Percentiles rank a stretch among this genome's conserved stretches.
phyloP scores from a whole-genome alignment of 2,329 filamentous ascomycete genomes.

The Beauveria australis region DNA sequence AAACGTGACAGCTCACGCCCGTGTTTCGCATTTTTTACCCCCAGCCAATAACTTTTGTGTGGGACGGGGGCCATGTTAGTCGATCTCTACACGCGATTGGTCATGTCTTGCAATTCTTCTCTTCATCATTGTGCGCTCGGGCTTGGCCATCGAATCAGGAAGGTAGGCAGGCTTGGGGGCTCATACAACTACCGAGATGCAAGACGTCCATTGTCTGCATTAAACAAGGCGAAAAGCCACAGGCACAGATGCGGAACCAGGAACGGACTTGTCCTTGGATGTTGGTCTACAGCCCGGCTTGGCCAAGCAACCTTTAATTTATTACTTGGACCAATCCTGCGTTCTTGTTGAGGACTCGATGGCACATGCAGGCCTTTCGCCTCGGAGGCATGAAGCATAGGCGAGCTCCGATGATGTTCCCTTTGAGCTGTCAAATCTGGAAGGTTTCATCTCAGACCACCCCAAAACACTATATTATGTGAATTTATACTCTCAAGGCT shows the following conservation, averaged over 20 bases:
- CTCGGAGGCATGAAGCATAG: too few relatives aligned
- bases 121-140: too few relatives aligned
- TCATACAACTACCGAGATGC: background rate
- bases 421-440: too few relatives aligned
- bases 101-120: background rate
- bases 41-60: background rate
- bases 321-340: too few relatives aligned
- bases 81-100: background rate
- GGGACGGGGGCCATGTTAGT: background rate
- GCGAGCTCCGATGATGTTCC: too few relatives aligned
- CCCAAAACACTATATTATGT: too few relatives aligned
- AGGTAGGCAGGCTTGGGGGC: too few relatives aligned
- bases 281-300: background rate
- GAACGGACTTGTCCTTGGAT: background rate
- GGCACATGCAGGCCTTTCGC: too few relatives aligned
- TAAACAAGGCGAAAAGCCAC: too few relatives aligned
- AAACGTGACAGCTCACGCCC: background rate
- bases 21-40: background rate
- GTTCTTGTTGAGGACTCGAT: too few relatives aligned
- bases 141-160: background rate
- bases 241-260: background rate
- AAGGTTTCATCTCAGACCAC: too few relatives aligned
- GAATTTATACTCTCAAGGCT: too few relatives aligned
- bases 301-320: background rate
- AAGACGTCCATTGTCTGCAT: background rate